A percentile compares a stretch with the other conserved stretches of the same genome.
phyloP scores from a whole-genome alignment of 2,329 filamentous ascomycete genomes.

The Fusarium secorum region DNA sequence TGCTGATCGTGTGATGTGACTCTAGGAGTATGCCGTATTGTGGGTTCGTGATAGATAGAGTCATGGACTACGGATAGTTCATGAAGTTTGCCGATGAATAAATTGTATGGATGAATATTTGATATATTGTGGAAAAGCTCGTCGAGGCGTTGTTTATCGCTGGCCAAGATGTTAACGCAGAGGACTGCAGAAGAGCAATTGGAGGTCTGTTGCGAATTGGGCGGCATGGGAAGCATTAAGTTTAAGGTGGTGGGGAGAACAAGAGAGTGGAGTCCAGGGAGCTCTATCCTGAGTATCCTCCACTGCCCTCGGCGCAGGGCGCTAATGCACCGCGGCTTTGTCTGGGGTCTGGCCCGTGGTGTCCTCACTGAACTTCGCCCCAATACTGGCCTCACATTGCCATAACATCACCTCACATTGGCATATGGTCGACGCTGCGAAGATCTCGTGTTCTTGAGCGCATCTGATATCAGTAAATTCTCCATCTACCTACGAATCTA shows the following conservation, averaged over 20 bases:
- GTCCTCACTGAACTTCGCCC: constrained; percentile 23
- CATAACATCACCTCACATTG: constrained; percentile 12
- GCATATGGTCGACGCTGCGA: not conserved
- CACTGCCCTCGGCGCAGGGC: not conserved
- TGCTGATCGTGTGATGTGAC: constrained; percentile 15
- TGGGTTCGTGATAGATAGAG: not conserved
- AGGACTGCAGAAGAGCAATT: not conserved
- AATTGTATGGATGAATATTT: not conserved
- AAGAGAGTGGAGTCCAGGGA: constrained; percentile 1
- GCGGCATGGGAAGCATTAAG: not conserved
- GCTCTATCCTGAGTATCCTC: constrained; percentile 19
- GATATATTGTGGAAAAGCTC: not conserved
- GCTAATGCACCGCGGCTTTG: constrained; percentile 40
- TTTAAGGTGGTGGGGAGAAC: constrained; percentile 15
- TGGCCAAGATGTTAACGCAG: not conserved
- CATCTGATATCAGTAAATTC: not conserved
- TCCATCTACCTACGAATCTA: not conserved
- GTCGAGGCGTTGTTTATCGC: not conserved
- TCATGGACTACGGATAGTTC: no score
- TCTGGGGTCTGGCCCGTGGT: constrained; percentile 27
- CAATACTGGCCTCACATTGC: constrained; percentile 23
- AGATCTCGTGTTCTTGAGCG: not conserved
- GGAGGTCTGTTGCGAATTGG: constrained; percentile 8
- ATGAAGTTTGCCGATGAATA: not conserved
- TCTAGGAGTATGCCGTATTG: not conserved